These are phyloP conservation scores for Larix kaempferi DNA, from an alignment of 75 land plant genomes.

Conservation along the genomic window DNA sequence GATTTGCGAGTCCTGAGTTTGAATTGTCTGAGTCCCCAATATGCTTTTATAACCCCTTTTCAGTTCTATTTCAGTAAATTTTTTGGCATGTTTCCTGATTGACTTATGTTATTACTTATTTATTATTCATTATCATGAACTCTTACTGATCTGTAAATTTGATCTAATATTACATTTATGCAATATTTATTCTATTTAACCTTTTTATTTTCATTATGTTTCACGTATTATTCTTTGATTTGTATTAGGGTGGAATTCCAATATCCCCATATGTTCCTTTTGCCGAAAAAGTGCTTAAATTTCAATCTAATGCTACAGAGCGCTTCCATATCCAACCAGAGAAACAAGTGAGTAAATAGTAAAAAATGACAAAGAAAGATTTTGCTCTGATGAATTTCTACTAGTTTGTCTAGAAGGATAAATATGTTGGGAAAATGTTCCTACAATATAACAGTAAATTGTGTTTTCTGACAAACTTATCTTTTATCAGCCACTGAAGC, in stretches of 20 bases:
- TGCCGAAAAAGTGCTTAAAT: slow-evolving; percentile 84
- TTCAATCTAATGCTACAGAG: slow-evolving; percentile 71
- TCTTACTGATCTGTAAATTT: neutral
- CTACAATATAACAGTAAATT: too few species aligned
- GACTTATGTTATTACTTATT: neutral
- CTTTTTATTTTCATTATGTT: neutral
- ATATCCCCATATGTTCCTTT: slow-evolving; percentile 63
- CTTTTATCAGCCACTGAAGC: too few species aligned
- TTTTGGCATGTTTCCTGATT: too few species aligned
- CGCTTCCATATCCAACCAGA: slow-evolving; percentile 20
- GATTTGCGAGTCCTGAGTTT: too few species aligned
- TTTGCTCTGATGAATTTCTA: neutral
- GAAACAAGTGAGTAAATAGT: slow-evolving; percentile 31
- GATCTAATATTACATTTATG: neutral
- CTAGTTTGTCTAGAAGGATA: too few species aligned
- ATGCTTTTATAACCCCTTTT: too few species aligned
- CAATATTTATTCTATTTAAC: too few species aligned
- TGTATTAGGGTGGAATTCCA: neutral
- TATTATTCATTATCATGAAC: neutral
- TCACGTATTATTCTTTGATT: neutral
- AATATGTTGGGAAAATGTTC: too few species aligned
- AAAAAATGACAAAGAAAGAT: neutral
- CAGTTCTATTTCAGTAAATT: too few species aligned
- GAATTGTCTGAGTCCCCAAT: too few species aligned
- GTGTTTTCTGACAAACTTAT: too few species aligned